Base-by-base conservation (phyloP, 2,329 filamentous ascomycete genomes). In the Fusarium sarcochroum region DNA sequence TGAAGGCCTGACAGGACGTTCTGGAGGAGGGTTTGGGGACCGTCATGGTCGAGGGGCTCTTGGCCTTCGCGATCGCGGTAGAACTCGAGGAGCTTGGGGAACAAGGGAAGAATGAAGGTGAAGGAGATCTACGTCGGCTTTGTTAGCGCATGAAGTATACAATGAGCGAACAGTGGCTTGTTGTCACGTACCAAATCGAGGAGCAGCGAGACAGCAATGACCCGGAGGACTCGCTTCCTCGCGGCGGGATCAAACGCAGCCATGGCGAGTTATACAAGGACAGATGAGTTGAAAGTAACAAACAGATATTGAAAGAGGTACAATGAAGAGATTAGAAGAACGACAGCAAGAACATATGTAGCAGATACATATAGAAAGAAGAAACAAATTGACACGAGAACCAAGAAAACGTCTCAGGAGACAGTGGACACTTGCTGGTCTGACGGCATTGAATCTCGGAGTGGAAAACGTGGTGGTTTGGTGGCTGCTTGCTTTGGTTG, bases 41-140 rank as follows among this genome's bases (percentile, higher is more conserved):
- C 81, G 55, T 82, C 82, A 48, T 78, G 73, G 41, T 81, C 75
- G 54, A 80, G 74, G 52, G 80, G 73, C n/a, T 82, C 75, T 23
- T 85, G 82, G 40, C 87, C 86, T 80, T 98, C 94, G 80, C 90
- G 89, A 77, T 93, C 90, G 81, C 93, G 93, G 83, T 98, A 99
- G 87, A 98, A 98, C 75, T 97, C 92, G 80, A 98, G 91, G 44
- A 99, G 91, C 60, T 94, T 94, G 9, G 94, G 96, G 78, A 98
- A 99, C 35, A 99, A 89, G 0, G 96, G 96, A 10, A 99, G 90
- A 77, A 98, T 98, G 78, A 99, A 98, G 30, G 96, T 99, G 80
- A 99, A 99, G 57, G 95, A 98, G 75, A 98, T 93, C 95, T 98
- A 48, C 20, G 32, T 34, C 30, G n/a, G 7, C 5, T 15, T 35